Evolutionary conservation across 495 filamentous ascomycete species (phyloP).

Genomic region (Aspergillus sparsus): DNA sequence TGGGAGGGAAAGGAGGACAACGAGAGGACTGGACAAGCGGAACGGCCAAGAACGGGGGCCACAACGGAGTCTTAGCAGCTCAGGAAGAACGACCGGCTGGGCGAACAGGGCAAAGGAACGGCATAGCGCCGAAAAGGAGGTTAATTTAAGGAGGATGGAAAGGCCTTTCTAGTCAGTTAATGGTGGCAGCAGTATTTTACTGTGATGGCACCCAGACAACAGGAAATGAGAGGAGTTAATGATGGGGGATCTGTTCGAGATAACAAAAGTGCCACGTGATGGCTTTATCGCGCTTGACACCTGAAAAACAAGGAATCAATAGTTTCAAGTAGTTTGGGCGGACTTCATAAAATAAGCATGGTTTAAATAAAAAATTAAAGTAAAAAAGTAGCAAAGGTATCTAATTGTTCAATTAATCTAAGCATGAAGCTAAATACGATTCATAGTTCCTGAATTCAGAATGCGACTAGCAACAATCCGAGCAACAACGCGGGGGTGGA

Average conservation of each 20-base stretch:
- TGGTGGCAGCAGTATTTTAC: neutral
- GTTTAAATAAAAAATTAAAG: too few relatives aligned
- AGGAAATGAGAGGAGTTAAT: too few relatives aligned
- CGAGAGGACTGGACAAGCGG: slow-evolving; percentile 9
- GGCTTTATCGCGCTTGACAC: slow-evolving; percentile 16
- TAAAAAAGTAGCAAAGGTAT: neutral
- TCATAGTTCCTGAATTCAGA: neutral
- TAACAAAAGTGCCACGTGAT: slow-evolving; percentile 22
- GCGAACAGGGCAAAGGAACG: slow-evolving; percentile 15
- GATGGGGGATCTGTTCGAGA: slow-evolving; percentile 7
- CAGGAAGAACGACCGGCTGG: slow-evolving; percentile 21
- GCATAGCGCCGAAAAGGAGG: slow-evolving; percentile 24
- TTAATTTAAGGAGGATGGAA: neutral
- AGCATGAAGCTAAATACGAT: neutral
- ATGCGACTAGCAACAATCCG: neutral
- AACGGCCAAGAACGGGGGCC: slow-evolving; percentile 18
- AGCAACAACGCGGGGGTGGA: slow-evolving; percentile 4
- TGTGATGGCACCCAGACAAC: too few relatives aligned
- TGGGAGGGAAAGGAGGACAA: slow-evolving; percentile 16
- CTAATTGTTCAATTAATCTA: neutral
- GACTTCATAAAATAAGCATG: too few relatives aligned
- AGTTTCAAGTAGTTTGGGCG: too few relatives aligned
- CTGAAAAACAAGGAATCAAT: slow-evolving; percentile 2
- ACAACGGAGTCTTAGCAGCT: slow-evolving; percentile 24
- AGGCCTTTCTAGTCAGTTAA: neutral